These are phyloP conservation scores for Monoraphidium neglectum DNA, from an alignment of 139 green algal genomes.

Conservation along the genomic window DNA sequence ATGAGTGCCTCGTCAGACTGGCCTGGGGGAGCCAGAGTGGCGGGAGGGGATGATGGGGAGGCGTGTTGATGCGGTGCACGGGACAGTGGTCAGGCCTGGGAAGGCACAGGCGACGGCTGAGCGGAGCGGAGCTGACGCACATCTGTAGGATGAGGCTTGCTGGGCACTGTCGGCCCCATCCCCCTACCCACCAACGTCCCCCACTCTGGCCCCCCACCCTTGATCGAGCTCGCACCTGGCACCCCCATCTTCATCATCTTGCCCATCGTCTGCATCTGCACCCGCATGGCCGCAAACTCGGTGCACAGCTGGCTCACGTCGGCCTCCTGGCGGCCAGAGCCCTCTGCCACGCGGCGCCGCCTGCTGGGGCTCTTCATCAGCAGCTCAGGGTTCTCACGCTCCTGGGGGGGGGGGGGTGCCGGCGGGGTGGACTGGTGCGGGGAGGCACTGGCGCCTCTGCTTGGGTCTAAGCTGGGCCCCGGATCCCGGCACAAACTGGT, in stretches of 20 bases:
- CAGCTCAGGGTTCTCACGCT: slow-evolving; percentile 86
- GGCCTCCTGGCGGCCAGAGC: slow-evolving; percentile 59
- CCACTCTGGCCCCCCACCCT: not conserved
- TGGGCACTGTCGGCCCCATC: not conserved
- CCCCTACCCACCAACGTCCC: not conserved
- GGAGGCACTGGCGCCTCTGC: no score
- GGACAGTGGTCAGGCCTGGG: not conserved
- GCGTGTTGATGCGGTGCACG: not conserved
- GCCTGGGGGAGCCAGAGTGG: slow-evolving; percentile 6
- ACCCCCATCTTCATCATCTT: slow-evolving; percentile 72
- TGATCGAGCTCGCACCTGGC: not conserved
- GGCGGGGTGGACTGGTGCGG: not conserved
- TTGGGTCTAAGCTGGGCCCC: no score
- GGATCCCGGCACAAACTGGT: no score
- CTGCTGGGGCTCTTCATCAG: slow-evolving; percentile 74
- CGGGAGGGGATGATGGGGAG: not conserved
- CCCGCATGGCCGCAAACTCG: slow-evolving; percentile 80
- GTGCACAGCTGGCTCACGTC: slow-evolving; percentile 78
- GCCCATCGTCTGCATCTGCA: slow-evolving; percentile 71
- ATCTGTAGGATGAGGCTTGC: not conserved
- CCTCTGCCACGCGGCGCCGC: slow-evolving; percentile 63
- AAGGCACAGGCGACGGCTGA: not conserved
- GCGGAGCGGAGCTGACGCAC: not conserved
- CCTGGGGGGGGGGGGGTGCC: slow-evolving; percentile 36
- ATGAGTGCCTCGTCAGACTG: slow-evolving; percentile 28